Evolutionary conservation across 1,284 basidiomycete species (phyloP).

Genomic region (Ceratorhiza oryzae-sativae): DNA sequence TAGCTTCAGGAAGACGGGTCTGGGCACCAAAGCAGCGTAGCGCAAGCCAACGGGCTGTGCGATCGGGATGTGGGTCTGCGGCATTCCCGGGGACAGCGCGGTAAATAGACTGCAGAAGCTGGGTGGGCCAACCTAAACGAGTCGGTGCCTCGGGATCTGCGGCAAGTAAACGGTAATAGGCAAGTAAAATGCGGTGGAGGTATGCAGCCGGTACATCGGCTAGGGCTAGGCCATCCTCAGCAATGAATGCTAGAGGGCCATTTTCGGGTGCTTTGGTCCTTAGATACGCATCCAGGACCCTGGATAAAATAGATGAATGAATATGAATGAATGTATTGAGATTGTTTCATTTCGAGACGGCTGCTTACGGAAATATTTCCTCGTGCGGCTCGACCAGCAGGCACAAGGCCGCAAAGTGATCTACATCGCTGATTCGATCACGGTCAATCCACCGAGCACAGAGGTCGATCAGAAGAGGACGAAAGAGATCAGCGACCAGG

Average conservation of each 20-base stretch:
- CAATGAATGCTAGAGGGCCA: constrained; percentile 64
- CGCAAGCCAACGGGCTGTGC: constrained; percentile 71
- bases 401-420: constrained; percentile 66
- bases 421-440: constrained; percentile 55
- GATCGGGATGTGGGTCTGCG: constrained; percentile 59
- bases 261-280: constrained; percentile 54
- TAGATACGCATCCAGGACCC: constrained; percentile 62
- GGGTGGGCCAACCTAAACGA: constrained; percentile 69
- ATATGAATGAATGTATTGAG: constrained; percentile 12
- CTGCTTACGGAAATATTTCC: constrained; percentile 76
- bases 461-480: constrained; percentile 73
- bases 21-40: constrained; percentile 79
- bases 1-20: constrained; percentile 76
- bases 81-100: constrained; percentile 51
- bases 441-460: constrained; percentile 72
- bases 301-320: constrained; percentile 45
- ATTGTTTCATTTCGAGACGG: constrained; percentile 35
- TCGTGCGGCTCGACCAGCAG: constrained; percentile 70
- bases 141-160: constrained; percentile 72
- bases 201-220: constrained; percentile 53
- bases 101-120: constrained; percentile 65
- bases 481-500: constrained; percentile 63
- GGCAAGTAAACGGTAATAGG: constrained; percentile 80
- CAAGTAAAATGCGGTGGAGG: constrained; percentile 73
- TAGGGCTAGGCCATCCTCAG: constrained; percentile 45